Conservation (phyloP, 2,329 filamentous ascomycete species). For the Akanthomyces uredinophilus region DNA sequence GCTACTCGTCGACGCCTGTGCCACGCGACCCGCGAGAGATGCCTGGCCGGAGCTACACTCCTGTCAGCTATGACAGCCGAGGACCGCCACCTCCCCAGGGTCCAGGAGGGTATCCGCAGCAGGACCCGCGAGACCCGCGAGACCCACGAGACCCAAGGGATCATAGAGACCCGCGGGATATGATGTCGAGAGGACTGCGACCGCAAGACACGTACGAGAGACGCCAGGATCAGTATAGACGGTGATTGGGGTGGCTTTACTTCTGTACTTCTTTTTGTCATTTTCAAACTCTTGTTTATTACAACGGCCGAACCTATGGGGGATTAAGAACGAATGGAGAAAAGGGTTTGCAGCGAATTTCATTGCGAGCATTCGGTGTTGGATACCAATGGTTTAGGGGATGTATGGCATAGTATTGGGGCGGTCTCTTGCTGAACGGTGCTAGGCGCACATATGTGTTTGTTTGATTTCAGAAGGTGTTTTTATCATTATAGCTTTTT, state of each 20-base stretch:
- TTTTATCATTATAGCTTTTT: neutral
- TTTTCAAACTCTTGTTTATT: neutral
- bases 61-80: slow-evolving; percentile 38
- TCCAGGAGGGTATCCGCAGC: slow-evolving; percentile 18
- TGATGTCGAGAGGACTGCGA: slow-evolving; percentile 38
- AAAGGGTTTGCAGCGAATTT: neutral
- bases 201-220: slow-evolving; percentile 41
- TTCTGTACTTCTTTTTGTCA: neutral
- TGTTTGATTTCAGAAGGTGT: neutral
- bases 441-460: neutral
- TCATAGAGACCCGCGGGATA: slow-evolving; percentile 35
- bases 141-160: slow-evolving; percentile 26
- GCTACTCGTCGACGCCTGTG: slow-evolving; percentile 40
- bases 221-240: slow-evolving; percentile 40
- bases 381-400: slow-evolving; percentile 4
- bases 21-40: slow-evolving; percentile 39
- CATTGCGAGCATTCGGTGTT: neutral
- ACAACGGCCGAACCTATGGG: neutral
- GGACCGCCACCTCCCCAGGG: slow-evolving; percentile 27
- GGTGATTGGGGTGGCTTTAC: slow-evolving; percentile 23
- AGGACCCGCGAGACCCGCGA: slow-evolving; percentile 26
- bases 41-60: slow-evolving; percentile 42
- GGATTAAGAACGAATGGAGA: neutral
- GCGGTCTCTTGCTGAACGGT: neutral
- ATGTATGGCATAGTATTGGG: neutral